Evolutionary conservation across 148 eudicot genomes (phyloP).

Genomic region (Amaranthus hypochondriacus): DNA sequence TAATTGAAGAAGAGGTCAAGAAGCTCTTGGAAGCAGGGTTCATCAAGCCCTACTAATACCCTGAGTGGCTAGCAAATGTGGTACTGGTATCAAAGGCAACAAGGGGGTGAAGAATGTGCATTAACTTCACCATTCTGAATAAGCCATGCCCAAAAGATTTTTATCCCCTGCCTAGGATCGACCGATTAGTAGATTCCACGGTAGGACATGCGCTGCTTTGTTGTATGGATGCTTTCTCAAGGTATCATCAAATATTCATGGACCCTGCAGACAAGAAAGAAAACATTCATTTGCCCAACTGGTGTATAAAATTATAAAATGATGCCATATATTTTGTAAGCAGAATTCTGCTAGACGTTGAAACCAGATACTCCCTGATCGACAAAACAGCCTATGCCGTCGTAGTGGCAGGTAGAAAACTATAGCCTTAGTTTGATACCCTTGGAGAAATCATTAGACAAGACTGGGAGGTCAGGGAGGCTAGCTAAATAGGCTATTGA

Average conservation of each 20-base stretch:
- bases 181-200: not conserved
- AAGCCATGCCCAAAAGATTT: not conserved
- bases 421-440: not conserved
- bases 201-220: not conserved
- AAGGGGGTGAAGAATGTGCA: too few relatives aligned
- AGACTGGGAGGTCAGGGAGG: not conserved
- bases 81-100: too few relatives aligned
- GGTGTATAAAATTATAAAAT: not conserved
- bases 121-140: not conserved
- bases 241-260: not conserved
- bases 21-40: too few relatives aligned
- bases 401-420: not conserved
- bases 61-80: not conserved
- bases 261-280: not conserved
- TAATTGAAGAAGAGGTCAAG: not conserved
- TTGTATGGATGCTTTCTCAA: not conserved
- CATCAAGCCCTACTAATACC: not conserved
- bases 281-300: not conserved
- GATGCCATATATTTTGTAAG: not conserved
- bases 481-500: not conserved
- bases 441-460: not conserved
- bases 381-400: not conserved
- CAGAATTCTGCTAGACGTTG: not conserved
- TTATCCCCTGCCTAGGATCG: not conserved
- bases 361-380: not conserved